Conservation (phyloP, 306 rosid genomes). For the Fagus crenata region DNA sequence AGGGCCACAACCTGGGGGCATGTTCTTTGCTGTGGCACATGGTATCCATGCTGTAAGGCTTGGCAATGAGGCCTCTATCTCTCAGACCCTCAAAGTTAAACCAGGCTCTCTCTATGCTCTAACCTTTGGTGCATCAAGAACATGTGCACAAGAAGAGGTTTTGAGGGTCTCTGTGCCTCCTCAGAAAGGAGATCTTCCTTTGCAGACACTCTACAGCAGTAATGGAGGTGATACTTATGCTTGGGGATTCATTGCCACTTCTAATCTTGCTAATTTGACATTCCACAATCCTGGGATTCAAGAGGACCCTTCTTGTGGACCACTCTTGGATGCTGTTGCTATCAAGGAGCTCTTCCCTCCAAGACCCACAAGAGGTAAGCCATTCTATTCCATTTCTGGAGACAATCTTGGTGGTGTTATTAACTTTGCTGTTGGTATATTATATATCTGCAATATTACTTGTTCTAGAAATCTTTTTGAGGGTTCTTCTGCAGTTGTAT, state of each 20-base stretch:
- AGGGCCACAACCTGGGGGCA: constrained; percentile 94
- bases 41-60: constrained; percentile 93
- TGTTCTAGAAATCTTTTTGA: not conserved
- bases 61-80: constrained; percentile 84
- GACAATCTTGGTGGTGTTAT: constrained; percentile 1
- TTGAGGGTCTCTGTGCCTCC: constrained; percentile 72
- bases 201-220: constrained; percentile 79
- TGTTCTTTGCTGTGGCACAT: constrained; percentile 79
- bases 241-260: constrained; percentile 63
- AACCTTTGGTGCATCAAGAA: constrained; percentile 89
- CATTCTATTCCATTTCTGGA: constrained; percentile 1
- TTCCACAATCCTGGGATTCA: constrained; percentile 94
- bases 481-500: not conserved
- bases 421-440: not conserved
- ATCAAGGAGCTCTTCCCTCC: constrained; percentile 75
- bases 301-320: constrained; percentile 91
- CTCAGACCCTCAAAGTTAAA: constrained; percentile 72
- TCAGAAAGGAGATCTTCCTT: constrained; percentile 76
- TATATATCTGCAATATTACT: not conserved
- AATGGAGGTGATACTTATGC: constrained; percentile 85
- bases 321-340: constrained; percentile 90
- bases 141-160: constrained; percentile 95
- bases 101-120: constrained; percentile 67
- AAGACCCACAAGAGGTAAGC: constrained; percentile 68
- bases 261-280: constrained; percentile 50